phyloP scores from a whole-genome alignment of 495 filamentous ascomycete species.

The Penicillium egyptiacum region DNA sequence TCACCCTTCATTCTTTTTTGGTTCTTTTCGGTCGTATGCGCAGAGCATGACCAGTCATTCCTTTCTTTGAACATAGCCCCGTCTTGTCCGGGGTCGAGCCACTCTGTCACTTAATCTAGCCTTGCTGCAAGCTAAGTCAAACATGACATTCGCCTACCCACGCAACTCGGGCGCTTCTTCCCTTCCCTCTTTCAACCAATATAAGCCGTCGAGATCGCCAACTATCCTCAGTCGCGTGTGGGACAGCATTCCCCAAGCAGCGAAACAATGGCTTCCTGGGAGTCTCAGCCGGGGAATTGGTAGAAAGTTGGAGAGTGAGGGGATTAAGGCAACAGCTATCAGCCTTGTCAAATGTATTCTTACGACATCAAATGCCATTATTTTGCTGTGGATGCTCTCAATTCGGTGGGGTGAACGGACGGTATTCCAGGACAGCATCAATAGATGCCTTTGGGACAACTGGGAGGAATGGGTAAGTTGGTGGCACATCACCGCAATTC shows the following conservation, averaged over 20 bases:
- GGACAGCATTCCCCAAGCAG: slow-evolving; percentile 21
- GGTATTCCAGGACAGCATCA: slow-evolving; percentile 66
- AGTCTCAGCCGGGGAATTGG: slow-evolving; percentile 8
- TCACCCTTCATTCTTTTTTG: slow-evolving; percentile 13
- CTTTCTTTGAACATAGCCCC: slow-evolving; percentile 19
- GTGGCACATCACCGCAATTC: not conserved
- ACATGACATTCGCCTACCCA: slow-evolving; percentile 45
- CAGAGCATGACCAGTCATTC: slow-evolving; percentile 29
- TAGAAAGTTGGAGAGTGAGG: slow-evolving; percentile 12
- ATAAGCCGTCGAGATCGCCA: slow-evolving; percentile 12
- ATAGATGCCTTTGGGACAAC: slow-evolving; percentile 72
- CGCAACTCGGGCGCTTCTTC: slow-evolving; percentile 30
- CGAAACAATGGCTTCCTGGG: slow-evolving; percentile 30
- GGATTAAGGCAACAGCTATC: slow-evolving; percentile 15
- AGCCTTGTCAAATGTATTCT: slow-evolving; percentile 37
- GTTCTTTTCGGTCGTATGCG: slow-evolving; percentile 2
- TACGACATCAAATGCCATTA: slow-evolving; percentile 64
- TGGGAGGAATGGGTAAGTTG: slow-evolving; percentile 93
- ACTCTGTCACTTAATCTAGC: slow-evolving; percentile 9
- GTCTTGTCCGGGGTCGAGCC: slow-evolving; percentile 15
- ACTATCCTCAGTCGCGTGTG: slow-evolving; percentile 13
- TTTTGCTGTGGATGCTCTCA: slow-evolving; percentile 70
- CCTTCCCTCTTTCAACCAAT: slow-evolving; percentile 32
- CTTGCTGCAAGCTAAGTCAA: slow-evolving; percentile 19
- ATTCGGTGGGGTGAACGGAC: slow-evolving; percentile 87